Conservation (phyloP, 208 protist genomes). For the Acanthamoeba lenticulata region DNA sequence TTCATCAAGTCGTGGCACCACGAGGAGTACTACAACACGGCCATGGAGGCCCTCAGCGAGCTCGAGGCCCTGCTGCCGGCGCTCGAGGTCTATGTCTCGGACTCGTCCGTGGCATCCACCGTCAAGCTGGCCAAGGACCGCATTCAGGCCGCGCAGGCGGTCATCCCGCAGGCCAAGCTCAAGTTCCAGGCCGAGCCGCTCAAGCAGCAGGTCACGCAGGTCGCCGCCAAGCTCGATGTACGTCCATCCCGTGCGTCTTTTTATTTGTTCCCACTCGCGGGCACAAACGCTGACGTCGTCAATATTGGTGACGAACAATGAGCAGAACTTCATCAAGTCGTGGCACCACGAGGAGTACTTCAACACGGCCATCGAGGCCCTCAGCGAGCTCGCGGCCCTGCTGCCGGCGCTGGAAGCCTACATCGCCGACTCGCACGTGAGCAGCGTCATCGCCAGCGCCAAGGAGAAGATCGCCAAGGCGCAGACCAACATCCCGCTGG, state of each 20-base stretch:
- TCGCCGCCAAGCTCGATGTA: background rate
- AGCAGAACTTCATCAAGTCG: conserved; percentile 65
- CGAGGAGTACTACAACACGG: conserved; percentile 57
- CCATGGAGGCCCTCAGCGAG: conserved; percentile 19
- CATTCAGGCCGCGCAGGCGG: background rate
- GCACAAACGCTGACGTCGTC: background rate
- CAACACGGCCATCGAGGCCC: conserved; percentile 36
- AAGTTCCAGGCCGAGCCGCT: conserved; percentile 49
- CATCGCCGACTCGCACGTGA: conserved; percentile 38
- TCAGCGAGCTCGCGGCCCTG: background rate
- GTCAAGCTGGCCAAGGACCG: background rate
- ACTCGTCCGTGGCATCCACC: background rate
- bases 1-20: conserved; percentile 68
- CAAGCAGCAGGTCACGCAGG: background rate
- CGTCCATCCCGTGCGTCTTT: background rate
- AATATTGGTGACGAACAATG: background rate
- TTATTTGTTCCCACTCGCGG: background rate
- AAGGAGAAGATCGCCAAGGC: conserved; percentile 61
- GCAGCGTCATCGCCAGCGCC: background rate
- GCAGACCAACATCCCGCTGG: conserved; percentile 29
- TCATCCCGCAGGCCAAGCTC: conserved; percentile 53
- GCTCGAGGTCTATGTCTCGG: conserved; percentile 5
- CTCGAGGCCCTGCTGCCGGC: conserved; percentile 13
- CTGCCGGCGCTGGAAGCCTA: conserved; percentile 51
- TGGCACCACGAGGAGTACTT: conserved; percentile 65